Evolutionary conservation across 495 filamentous ascomycete genomes (phyloP), one percentile per base, ranked within the genome.

Genomic region (Neurospora hispaniola): DNA sequence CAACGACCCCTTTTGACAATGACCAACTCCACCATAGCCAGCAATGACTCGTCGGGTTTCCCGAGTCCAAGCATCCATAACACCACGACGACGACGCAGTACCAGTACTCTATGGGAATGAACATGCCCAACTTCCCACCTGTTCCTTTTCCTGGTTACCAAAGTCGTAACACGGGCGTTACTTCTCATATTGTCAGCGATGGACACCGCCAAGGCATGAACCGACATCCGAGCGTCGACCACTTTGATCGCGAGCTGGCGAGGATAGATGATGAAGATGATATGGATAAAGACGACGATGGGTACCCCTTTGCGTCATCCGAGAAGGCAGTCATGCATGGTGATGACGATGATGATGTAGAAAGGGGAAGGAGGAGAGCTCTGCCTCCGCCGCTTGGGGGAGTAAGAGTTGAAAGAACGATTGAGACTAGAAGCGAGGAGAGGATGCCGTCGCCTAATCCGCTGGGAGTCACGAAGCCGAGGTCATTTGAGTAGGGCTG

Each of bases 191-290:
- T 62, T 0, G 27, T 14, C 12, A 31, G 23, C 27, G 54, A 62
- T 6, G 23, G 48, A 5, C 11, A 23, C 12, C 23, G 7, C 4
- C 23, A 14, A 5, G 20, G 8, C 3, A 5, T 59, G 2, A 62
- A 62, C 27, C 16, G 14, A 9, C 54, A 62, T 62, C 38, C 20
- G 3, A 54, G 69, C 35, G 40, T 39, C 3, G 71, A 73, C 46
- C 20, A 75, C 35, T 12, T 73, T 1, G 75, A 75, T 41, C 42
- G 42, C 38, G 71, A 73, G 20, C 74, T 75, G 3, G 73, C 75
- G 1, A 0, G 71, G 2, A 76, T 75, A 27, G 75, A 76, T 1
- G 66, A 71, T 9, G 71, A 48, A n/a, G 46, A 38, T 3, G 70
- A 46, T 4, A 9, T 69, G 3, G 74, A 73, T 16, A n/a, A n/a